phyloP scores from a whole-genome alignment of 352 stramenopile genomes.

The Globisporangium carolinianum region DNA sequence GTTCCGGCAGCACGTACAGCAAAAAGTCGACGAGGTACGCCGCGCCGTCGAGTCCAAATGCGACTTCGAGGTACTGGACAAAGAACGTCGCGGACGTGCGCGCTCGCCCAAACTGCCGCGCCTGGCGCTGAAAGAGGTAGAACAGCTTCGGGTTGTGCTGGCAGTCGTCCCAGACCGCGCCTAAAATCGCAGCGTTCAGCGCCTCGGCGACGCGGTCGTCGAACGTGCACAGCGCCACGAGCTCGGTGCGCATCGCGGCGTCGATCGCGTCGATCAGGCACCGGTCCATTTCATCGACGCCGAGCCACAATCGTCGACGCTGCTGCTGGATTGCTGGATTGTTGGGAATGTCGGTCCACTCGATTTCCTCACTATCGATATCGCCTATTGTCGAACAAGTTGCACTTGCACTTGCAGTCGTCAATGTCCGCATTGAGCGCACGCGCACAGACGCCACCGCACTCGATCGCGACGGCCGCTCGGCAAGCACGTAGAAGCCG shows the following conservation, averaged over 20 bases:
- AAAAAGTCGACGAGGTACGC: slow-evolving; percentile 80
- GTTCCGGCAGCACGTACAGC: slow-evolving; percentile 68
- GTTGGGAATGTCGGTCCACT: not conserved
- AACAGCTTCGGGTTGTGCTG: slow-evolving; percentile 82
- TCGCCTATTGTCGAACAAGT: too few relatives aligned
- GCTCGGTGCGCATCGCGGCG: slow-evolving; percentile 25
- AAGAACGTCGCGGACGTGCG: slow-evolving; percentile 50
- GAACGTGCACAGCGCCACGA: slow-evolving; percentile 30
- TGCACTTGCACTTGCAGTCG: not conserved
- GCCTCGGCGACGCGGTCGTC: slow-evolving; percentile 58
- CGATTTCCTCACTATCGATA: not conserved
- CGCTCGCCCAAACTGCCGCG: slow-evolving; percentile 66
- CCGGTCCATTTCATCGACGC: slow-evolving; percentile 71
- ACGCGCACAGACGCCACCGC: not conserved
- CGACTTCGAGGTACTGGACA: slow-evolving; percentile 73
- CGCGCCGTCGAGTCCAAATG: slow-evolving; percentile 67
- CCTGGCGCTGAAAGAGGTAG: slow-evolving; percentile 73
- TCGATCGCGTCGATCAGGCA: slow-evolving; percentile 59
- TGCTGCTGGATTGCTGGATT: slow-evolving; percentile 12
- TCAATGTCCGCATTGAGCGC: not conserved
- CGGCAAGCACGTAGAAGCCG: slow-evolving; percentile 59
- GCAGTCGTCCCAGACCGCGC: slow-evolving; percentile 81
- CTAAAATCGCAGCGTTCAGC: slow-evolving; percentile 67
- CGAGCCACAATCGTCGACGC: slow-evolving; percentile 52
- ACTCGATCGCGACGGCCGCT: slow-evolving; percentile 5